A percentile compares a stretch with the other conserved stretches of the same genome.
These are phyloP conservation scores for Hypoxylon cercidicola DNA, from an alignment of 495 filamentous ascomycete species.

Conservation along the genomic window DNA sequence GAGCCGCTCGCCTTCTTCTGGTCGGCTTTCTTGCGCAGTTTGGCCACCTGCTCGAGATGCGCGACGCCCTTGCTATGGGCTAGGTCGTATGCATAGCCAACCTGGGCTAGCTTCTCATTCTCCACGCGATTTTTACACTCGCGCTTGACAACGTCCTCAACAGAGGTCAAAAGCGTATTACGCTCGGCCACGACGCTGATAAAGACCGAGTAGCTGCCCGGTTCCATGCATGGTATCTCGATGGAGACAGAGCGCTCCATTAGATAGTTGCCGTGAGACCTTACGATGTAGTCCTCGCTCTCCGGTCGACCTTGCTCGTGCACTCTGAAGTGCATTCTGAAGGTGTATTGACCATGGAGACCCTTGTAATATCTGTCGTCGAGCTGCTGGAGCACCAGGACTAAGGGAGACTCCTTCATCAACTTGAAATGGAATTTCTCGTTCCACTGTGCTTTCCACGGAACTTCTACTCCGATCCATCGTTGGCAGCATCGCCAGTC, in stretches of 20 bases:
- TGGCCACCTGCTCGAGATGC: constrained; percentile 70
- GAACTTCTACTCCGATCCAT: constrained; percentile 87
- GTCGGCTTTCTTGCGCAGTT: constrained; percentile 57
- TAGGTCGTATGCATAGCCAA: constrained; percentile 88
- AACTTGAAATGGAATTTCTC: constrained; percentile 86
- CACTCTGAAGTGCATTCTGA: constrained; percentile 87
- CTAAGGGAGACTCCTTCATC: constrained; percentile 73
- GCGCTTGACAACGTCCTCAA: constrained; percentile 77
- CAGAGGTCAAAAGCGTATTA: constrained; percentile 58
- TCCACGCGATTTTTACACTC: constrained; percentile 70
- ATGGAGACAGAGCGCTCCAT: constrained; percentile 62
- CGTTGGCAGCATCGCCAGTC: constrained; percentile 88
- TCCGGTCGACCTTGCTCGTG: constrained; percentile 73
- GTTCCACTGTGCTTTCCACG: constrained; percentile 88
- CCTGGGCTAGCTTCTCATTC: constrained; percentile 84
- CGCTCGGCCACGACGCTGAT: constrained; percentile 82
- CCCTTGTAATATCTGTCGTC: constrained; percentile 90
- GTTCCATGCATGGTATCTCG: constrained; percentile 68
- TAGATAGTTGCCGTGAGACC: constrained; percentile 78
- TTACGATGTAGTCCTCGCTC: constrained; percentile 87
- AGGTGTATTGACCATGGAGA: constrained; percentile 82
- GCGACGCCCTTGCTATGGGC: constrained; percentile 81
- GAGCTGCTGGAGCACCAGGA: constrained; percentile 87
- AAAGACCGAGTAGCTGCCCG: constrained; percentile 83
- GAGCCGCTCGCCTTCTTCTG: constrained; percentile 61